Evolutionary conservation across 768 basidiomycete genomes (phyloP), one percentile per base, ranked within the genome.

Genomic region (Hericium rajendrae): DNA sequence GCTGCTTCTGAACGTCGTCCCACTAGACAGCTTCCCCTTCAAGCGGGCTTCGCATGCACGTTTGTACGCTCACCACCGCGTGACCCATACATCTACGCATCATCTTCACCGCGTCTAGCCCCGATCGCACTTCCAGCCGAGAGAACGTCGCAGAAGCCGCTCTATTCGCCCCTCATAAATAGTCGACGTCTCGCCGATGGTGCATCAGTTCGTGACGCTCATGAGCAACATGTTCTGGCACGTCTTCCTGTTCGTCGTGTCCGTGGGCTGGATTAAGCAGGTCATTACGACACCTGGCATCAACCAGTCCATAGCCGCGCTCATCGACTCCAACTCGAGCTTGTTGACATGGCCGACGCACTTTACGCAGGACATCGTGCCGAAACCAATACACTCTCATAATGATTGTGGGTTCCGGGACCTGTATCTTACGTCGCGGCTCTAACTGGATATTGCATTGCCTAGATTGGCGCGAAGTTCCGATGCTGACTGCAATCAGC

Each of bases 401-500:
- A 81, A 81, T 60, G 78, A 80, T 57, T 80, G 79, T 80, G 18
- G 32, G 38, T 48, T 38, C 32, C 6, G 10, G 32, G 5, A 32
- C 32, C 32, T 13, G 16, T 9, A n/a, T 46, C n/a, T 46, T n/a
- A 3, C 43, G 5, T 46, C n/a, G 6, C 15, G 6, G 4, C 15
- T 10, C 13, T 20, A 18, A 12, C 43, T 37, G n/a, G 22, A 16
- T 15, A 46, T 26, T 8, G 18, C 37, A 12, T n/a, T 18, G 22
- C 20, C 43, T 49, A 79, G 78, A 82, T 64, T 79, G 78, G 77
- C 71, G 78, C 18, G 75, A 80, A 59, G 77, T 78, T 8, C 77
- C 79, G 4, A 67, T 80, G 20, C 66, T 79, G 10, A 72, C 73
- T 5, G 78, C 78, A 9, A 60, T 81, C 4, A 79, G 77, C 61